phyloP scores from a whole-genome alignment of 345 rosid species.

The Bruguiera sexangula region DNA sequence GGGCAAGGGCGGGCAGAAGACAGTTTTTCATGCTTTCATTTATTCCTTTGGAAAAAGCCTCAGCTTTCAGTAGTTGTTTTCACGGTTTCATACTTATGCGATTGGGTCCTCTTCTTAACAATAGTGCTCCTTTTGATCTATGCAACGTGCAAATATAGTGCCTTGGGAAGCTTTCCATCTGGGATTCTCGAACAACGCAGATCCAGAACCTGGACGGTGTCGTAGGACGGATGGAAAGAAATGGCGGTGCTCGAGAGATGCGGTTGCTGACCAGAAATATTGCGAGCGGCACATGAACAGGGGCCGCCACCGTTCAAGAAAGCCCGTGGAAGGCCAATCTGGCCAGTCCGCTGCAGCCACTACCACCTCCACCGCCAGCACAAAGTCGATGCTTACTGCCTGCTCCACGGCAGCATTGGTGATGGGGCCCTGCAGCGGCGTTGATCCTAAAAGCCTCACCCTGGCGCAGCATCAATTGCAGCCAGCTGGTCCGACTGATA shows the following conservation, averaged over 20 bases:
- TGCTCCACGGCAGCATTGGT: slow-evolving; percentile 23
- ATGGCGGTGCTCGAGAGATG: slow-evolving; percentile 88
- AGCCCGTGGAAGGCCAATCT: slow-evolving; percentile 93
- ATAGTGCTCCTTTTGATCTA: background rate
- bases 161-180: slow-evolving; percentile 37
- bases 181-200: slow-evolving; percentile 39
- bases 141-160: slow-evolving; percentile 1
- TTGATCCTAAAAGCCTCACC: slow-evolving; percentile 37
- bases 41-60: too few relatives aligned
- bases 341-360: slow-evolving; percentile 62
- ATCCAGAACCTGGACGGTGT: slow-evolving; percentile 79
- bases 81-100: too few relatives aligned
- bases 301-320: slow-evolving; percentile 99
- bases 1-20: too few relatives aligned
- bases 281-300: slow-evolving; percentile 83
- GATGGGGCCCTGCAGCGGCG: slow-evolving; percentile 36
- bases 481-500: slow-evolving; percentile 26
- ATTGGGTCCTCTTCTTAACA: background rate
- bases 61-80: too few relatives aligned
- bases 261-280: slow-evolving; percentile 66
- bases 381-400: slow-evolving; percentile 26
- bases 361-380: slow-evolving; percentile 10
- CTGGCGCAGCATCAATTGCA: slow-evolving; percentile 42
- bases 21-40: too few relatives aligned
- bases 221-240: slow-evolving; percentile 84